A percentile compares a stretch with the other conserved stretches of the same genome.
Evolutionary conservation across 2,329 filamentous ascomycete genomes (phyloP).

Genomic region (Trichoderma sp.): DNA sequence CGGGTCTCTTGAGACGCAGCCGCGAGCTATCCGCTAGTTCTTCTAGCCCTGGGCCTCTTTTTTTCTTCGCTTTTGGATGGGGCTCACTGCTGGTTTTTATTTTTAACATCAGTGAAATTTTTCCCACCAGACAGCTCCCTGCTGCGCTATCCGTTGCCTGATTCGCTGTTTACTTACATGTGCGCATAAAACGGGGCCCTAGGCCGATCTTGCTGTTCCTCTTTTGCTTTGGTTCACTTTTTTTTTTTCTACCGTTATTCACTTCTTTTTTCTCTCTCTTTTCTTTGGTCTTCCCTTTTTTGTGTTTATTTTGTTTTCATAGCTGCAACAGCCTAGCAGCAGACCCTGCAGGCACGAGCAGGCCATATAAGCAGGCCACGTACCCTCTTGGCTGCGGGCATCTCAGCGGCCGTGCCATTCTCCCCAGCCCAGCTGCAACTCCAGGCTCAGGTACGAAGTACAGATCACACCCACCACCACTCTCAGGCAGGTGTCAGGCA

Average conservation of each 20-base stretch:
- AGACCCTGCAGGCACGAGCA: constrained; percentile 13
- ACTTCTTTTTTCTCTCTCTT: background rate
- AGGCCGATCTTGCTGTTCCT: constrained; percentile 19
- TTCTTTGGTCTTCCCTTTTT: background rate
- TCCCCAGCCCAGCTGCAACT: background rate
- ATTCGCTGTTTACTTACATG: constrained; percentile 2
- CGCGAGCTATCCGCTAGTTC: background rate
- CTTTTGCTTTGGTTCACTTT: constrained; percentile 15
- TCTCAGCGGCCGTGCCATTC: background rate
- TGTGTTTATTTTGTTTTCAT: background rate
- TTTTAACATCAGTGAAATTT: background rate
- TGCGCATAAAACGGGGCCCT: constrained; percentile 16
- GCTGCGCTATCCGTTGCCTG: background rate
- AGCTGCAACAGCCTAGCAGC: background rate
- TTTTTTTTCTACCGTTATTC: background rate
- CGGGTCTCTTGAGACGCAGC: background rate
- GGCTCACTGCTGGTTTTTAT: background rate
- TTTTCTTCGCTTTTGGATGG: background rate
- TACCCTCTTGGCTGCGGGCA: background rate
- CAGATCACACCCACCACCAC: constrained; percentile 2
- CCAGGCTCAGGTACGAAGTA: constrained; percentile 5
- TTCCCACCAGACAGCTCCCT: background rate
- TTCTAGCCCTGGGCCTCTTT: background rate
- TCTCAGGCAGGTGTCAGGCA: constrained; percentile 12
- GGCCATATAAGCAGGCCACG: constrained; percentile 10